Evolutionary conservation across 2,329 filamentous ascomycete species (phyloP), one percentile per base, ranked within the genome.

Genomic region (Alternaria longipes): DNA sequence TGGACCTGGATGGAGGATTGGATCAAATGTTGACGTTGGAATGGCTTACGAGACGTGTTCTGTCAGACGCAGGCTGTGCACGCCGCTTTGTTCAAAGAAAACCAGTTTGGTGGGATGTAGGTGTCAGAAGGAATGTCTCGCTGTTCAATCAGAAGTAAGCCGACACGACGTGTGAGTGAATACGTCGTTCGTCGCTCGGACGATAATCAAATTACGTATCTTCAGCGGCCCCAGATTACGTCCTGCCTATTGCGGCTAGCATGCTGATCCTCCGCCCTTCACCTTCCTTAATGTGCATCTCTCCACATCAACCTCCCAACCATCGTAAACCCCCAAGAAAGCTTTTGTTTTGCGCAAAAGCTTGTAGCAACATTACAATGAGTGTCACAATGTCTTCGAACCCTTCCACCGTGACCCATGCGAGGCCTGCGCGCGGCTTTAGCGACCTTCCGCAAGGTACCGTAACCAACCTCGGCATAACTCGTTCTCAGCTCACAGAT

Each of bases 181-280:
- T 41, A 36, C 36, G 41, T 46, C 34, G 26, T 50, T 56, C 41
- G 42, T 53, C 22, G 49, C 30, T 20, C 18, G 36, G 54, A 38
- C 49, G 11, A 52, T 32, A 50, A 58, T 41, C n/a, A 20, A 49
- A 44, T 61, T 58, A 61, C 59, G 54, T 61, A 61, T 58, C 54
- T 14, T 38, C 18, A 53, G 56, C 49, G 42, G 42, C 49, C 26
- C 28, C n/a, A 34, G 8, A 30, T 61, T 61, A 47, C 36, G 47
- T 56, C 54, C 59, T 61, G 47, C 59, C 59, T 58, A 49, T 42
- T 54, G 3, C n/a, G 28, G 59, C 44, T 61, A 58, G 54, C 36
- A 20, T 22, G 47, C 11, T 20, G 34, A 54, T 44, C 38, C 42
- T 34, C 54, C 28, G 11, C 54, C 36, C 34, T 54, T 49, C 36